Evolutionary conservation across 306 rosid genomes (phyloP).

Genomic region (Rosa persica): DNA sequence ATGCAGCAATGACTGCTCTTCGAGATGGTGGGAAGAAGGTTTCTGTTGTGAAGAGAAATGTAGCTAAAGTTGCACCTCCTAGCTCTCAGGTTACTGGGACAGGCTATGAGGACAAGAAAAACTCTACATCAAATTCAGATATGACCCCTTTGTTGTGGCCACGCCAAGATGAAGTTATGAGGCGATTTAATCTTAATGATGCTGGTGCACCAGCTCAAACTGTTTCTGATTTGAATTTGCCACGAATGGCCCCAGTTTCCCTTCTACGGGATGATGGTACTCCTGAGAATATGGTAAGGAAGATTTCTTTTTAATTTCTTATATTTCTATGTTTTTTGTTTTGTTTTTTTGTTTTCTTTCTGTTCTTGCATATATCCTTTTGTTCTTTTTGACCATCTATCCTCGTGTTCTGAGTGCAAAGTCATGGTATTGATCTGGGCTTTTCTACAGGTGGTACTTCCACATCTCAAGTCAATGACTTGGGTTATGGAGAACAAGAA

Average conservation of each 20-base stretch:
- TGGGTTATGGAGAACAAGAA: conserved; percentile 97
- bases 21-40: conserved; percentile 78
- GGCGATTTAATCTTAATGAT: conserved; percentile 79
- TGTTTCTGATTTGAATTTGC: conserved; percentile 75
- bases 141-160: conserved; percentile 88
- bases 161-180: conserved; percentile 67
- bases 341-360: conserved; percentile 14
- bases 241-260: conserved; percentile 85
- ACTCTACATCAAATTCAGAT: conserved; percentile 50
- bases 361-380: neutral
- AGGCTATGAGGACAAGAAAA: conserved; percentile 62
- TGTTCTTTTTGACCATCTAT: neutral
- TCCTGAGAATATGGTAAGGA: conserved; percentile 67
- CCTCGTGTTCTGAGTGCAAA: conserved; percentile 14
- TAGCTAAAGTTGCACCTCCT: conserved; percentile 70
- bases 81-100: conserved; percentile 50
- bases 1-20: conserved; percentile 65
- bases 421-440: conserved; percentile 27
- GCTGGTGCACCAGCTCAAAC: conserved; percentile 59
- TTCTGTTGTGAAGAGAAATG: conserved; percentile 56
- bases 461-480: conserved; percentile 90
- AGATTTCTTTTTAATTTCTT: conserved; percentile 7
- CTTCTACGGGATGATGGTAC: conserved; percentile 83
- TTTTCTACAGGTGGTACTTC: conserved; percentile 69
- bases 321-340: neutral